Conservation (phyloP, 2,329 filamentous ascomycete species). For the Claviceps sp. region DNA sequence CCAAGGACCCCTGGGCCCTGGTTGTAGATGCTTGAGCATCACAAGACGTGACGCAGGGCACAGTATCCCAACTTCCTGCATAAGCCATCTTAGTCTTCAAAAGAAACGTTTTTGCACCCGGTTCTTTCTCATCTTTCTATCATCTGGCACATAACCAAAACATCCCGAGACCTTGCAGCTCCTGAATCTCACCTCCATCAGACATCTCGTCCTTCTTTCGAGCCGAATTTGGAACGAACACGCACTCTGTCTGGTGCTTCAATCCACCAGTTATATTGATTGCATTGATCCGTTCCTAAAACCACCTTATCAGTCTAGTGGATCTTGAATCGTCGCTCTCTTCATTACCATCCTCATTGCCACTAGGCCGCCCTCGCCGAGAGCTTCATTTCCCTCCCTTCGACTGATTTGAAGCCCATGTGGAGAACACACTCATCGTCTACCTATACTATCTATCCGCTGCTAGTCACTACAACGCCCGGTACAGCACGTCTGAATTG, state of each 20-base stretch:
- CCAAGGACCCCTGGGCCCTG: not conserved
- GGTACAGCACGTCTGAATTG: not conserved
- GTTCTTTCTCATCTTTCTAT: constrained; percentile 14
- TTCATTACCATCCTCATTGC: not conserved
- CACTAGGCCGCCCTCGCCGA: constrained; percentile 6
- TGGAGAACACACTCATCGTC: constrained; percentile 5
- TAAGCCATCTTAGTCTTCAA: constrained; percentile 17
- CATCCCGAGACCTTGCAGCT: constrained; percentile 17
- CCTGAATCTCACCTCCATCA: constrained; percentile 14
- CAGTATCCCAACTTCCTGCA: constrained; percentile 14
- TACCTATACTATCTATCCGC: not conserved
- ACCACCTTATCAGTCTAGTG: constrained; percentile 4
- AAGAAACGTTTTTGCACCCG: constrained; percentile 20
- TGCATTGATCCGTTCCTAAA: constrained; percentile 6
- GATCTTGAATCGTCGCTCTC: not conserved
- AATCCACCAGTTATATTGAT: constrained; percentile 9
- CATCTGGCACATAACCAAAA: constrained; percentile 11
- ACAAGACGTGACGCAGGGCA: constrained; percentile 5
- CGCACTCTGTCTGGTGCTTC: constrained; percentile 6
- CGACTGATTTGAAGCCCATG: constrained; percentile 11
- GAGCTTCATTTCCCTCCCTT: constrained; percentile 13
- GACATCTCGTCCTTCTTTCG: constrained; percentile 8
- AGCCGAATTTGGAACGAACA: constrained; percentile 1
- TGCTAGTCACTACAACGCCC: not conserved
- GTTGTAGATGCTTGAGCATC: constrained; percentile 1